Base-by-base conservation (phyloP, 148 eudicot genomes). In the Diospyros lotus region DNA sequence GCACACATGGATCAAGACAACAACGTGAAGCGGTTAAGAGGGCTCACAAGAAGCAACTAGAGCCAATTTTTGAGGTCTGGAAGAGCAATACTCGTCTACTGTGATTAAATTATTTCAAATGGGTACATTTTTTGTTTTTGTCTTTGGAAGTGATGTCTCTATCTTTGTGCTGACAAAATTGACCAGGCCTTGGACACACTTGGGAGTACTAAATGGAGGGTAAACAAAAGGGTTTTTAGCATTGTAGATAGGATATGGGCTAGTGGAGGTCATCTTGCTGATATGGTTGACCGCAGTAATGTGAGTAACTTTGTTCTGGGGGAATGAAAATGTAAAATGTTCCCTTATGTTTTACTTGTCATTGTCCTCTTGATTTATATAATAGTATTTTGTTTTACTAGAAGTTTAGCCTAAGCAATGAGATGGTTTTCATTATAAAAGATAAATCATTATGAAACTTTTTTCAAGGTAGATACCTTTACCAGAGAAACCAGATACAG, bases 141-240 rank as follows among this genome's bases (percentile, higher is more conserved):
- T 69, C 50, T 81, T 62, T 17, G 12, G 46, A 28, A 43, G 39
- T 8, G 66, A 51, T 68, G 58, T 5, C 17, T 52, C 61, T 63
- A 13, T 41, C 42, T n/a, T 73, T 42, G 66, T 61, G 13, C 46
- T 28, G 17, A n/a, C 43, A 18, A 17, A 28, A 64, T 44, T 80
- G 73, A 42, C 55, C 78, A 94, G 98, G 97, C 98, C 73, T 77
- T 95, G 82, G 90, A 95, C 83, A 95, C 91, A 28, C 98, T 95
- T 66, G 98, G 98, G 69, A 84, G 76, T 75, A 92, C 91, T 43
- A 95, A 79, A 86, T 95, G 98, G 98, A 89, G 96, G 87, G 84
- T 95, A 68, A 92, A 95, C 82, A 92, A 84, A 46, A 92, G 86
- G 80, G 91, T 95, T 64, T 93, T 95, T 72, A 53, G 68, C 58